phyloP scores from a whole-genome alignment of 192 early-diverging fungal genomes.

The Coemansia sp. region DNA sequence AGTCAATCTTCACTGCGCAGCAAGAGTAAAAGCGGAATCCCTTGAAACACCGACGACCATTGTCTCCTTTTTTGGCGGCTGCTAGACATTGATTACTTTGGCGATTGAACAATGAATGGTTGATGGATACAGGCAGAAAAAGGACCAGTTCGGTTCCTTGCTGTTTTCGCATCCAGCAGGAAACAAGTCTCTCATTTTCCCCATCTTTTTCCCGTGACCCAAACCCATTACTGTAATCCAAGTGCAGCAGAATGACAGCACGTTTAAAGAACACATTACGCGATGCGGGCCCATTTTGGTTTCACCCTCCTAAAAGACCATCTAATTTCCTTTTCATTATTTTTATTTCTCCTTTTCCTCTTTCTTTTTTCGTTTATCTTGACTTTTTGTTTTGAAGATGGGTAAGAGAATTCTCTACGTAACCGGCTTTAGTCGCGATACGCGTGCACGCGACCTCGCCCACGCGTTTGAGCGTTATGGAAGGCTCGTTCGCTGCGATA shows the following conservation, averaged over 20 bases:
- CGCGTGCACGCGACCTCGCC: slow-evolving; percentile 89
- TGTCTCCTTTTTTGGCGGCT: no score
- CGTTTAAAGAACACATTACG: neutral
- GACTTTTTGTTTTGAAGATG: slow-evolving; percentile 32
- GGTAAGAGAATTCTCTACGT: slow-evolving; percentile 72
- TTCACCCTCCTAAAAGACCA: neutral
- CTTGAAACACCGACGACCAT: no score
- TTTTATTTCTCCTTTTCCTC: neutral
- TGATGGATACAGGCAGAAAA: no score
- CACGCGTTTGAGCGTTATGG: slow-evolving; percentile 95
- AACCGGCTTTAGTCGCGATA: slow-evolving; percentile 74
- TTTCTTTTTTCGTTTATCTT: neutral
- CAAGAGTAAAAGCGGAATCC: no score
- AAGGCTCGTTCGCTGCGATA: slow-evolving; percentile 83
- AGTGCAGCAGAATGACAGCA: neutral
- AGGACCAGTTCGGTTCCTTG: no score
- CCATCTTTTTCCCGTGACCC: no score
- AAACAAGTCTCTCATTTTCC: no score
- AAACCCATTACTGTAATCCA: neutral
- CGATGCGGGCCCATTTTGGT: neutral
- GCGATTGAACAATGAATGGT: no score
- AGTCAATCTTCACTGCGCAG: no score
- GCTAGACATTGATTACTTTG: no score
- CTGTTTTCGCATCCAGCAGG: no score
- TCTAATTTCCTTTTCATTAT: neutral